Conservation (phyloP, 108 stramenopile genomes). For the Skeletonema costatum region DNA sequence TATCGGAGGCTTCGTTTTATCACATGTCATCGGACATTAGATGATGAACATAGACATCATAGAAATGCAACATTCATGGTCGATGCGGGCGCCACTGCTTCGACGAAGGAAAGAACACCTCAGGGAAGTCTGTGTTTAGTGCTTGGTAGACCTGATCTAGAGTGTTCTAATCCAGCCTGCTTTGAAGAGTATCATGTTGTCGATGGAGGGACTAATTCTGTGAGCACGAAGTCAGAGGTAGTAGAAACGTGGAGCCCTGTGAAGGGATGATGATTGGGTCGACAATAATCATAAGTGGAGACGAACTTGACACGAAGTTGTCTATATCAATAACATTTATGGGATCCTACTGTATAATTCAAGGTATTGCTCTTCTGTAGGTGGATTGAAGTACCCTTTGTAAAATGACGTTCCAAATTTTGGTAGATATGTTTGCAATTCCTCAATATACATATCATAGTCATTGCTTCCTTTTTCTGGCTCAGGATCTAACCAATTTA, state of each 20-base stretch:
- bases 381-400: too few relatives aligned
- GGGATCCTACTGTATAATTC: too few relatives aligned
- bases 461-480: too few relatives aligned
- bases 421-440: too few relatives aligned
- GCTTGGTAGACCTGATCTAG: slow-evolving; percentile 24
- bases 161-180: slow-evolving; percentile 41
- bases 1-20: slow-evolving; percentile 29
- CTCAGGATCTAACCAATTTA: too few relatives aligned
- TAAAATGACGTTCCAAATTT: too few relatives aligned
- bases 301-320: too few relatives aligned
- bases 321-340: too few relatives aligned
- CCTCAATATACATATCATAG: too few relatives aligned
- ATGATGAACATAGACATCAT: slow-evolving; percentile 29
- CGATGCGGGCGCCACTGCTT: slow-evolving; percentile 46
- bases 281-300: too few relatives aligned
- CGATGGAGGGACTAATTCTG: slow-evolving; percentile 12
- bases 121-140: slow-evolving; percentile 37
- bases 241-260: slow-evolving; percentile 36
- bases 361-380: too few relatives aligned
- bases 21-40: slow-evolving; percentile 41
- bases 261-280: slow-evolving; percentile 19
- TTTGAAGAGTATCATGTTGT: slow-evolving; percentile 39
- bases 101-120: slow-evolving; percentile 41
- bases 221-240: neutral
- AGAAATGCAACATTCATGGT: slow-evolving; percentile 42